Conservation (phyloP, 768 basidiomycete species). For the Trametes coccinea region DNA sequence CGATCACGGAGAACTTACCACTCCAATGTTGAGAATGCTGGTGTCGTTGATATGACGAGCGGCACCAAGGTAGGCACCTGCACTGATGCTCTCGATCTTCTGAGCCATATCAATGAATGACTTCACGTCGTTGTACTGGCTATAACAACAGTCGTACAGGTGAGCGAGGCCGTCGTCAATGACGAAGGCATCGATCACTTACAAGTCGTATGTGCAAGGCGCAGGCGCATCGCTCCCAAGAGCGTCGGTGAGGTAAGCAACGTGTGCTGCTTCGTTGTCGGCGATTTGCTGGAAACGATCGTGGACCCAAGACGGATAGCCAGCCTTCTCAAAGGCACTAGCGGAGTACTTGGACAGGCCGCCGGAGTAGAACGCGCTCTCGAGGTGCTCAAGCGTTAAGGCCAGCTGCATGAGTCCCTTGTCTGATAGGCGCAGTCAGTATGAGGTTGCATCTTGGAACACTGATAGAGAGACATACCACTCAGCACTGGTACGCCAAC, state of each 20-base stretch:
- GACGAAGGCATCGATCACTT: too few species aligned
- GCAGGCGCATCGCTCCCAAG: slow-evolving; percentile 46
- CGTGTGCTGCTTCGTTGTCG: slow-evolving; percentile 57
- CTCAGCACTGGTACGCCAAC: too few species aligned
- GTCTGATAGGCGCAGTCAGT: slow-evolving; percentile 14
- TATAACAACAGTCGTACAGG: slow-evolving; percentile 5
- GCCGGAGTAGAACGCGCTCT: slow-evolving; percentile 43
- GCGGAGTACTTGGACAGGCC: slow-evolving; percentile 45
- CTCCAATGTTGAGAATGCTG: slow-evolving; percentile 52
- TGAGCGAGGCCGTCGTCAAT: neutral
- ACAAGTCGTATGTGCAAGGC: slow-evolving; percentile 66
- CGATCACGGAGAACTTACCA: slow-evolving; percentile 26
- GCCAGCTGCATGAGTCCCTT: slow-evolving; percentile 44
- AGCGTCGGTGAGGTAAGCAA: slow-evolving; percentile 46
- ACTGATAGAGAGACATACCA: neutral
- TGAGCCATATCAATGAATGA: slow-evolving; percentile 48
- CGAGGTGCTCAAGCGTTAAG: slow-evolving; percentile 48
- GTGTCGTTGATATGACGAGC: slow-evolving; percentile 41
- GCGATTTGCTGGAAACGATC: slow-evolving; percentile 52
- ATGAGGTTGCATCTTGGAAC: neutral
- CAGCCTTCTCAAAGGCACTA: slow-evolving; percentile 46
- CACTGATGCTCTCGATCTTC: slow-evolving; percentile 52
- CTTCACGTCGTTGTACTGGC: slow-evolving; percentile 43
- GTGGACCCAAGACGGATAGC: slow-evolving; percentile 50
- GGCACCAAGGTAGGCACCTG: slow-evolving; percentile 60